Conservation (phyloP, 2,329 filamentous ascomycete genomes). For the Talaromyces amestolkiae region DNA sequence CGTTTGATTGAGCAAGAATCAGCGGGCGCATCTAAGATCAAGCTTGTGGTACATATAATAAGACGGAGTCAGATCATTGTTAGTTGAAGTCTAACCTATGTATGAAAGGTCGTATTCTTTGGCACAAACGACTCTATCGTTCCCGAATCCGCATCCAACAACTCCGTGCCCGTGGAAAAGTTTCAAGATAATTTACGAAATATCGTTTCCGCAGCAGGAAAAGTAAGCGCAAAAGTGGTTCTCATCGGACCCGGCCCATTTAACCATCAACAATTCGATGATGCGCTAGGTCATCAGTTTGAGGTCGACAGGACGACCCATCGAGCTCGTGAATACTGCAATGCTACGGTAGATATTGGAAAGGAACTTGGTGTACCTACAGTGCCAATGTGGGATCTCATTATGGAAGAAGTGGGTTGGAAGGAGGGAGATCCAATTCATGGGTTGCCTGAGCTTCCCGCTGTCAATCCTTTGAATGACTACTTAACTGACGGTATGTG, state of each 20-base stretch:
- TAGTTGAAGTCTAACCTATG: not conserved
- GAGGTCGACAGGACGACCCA: constrained; percentile 1
- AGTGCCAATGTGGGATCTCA: constrained; percentile 7
- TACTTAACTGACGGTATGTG: constrained; percentile 10
- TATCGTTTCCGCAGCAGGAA: not conserved
- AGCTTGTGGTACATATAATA: not conserved
- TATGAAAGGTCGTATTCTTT: not conserved
- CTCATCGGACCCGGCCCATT: constrained; percentile 8
- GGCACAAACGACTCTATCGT: constrained; percentile 13
- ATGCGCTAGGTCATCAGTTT: not conserved
- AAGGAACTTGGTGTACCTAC: constrained; percentile 6
- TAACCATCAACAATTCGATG: constrained; percentile 13
- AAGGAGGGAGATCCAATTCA: constrained; percentile 11
- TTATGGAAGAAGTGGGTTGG: constrained; percentile 10
- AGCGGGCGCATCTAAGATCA: not conserved
- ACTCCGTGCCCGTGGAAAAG: constrained; percentile 1
- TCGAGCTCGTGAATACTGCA: constrained; percentile 8
- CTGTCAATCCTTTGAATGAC: constrained; percentile 3
- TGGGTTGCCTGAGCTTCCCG: constrained; percentile 3
- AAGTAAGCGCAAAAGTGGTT: not conserved
- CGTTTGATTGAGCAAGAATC: constrained; percentile 4
- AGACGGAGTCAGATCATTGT: too few relatives aligned
- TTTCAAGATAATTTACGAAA: constrained; percentile 4
- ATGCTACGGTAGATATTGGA: constrained; percentile 5
- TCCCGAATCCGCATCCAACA: constrained; percentile 1